phyloP scores from a whole-genome alignment of 2,329 filamentous ascomycete species.

The Fusarium sp. region DNA sequence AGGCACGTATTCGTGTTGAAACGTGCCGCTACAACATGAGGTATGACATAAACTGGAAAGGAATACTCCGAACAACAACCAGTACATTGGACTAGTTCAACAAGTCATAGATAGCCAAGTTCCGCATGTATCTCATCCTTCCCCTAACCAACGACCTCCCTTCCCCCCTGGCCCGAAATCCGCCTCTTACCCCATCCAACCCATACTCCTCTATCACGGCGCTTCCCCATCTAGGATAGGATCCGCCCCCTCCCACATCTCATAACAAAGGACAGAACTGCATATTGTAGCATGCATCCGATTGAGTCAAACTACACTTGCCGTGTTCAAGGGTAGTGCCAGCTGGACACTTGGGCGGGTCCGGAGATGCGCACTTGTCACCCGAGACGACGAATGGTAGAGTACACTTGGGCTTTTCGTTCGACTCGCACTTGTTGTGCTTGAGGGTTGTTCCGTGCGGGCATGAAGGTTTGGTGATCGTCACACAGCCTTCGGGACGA shows the following conservation, averaged over 20 bases:
- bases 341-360: background rate
- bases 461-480: background rate
- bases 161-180: no score
- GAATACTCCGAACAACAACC: no score
- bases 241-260: background rate
- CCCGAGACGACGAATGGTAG: background rate
- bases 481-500: background rate
- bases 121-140: no score
- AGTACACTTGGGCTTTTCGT: background rate
- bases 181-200: no score
- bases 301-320: background rate
- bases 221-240: background rate
- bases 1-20: no score
- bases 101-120: no score
- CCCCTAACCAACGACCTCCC: accelerated
- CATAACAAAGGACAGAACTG: background rate
- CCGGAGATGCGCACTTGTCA: background rate
- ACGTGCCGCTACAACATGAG: no score
- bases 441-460: background rate
- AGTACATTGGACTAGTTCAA: no score
- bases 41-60: no score
- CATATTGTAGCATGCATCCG: background rate
- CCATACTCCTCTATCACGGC: background rate
- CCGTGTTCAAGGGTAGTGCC: background rate
- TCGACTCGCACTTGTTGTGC: background rate